Conservation (phyloP, 352 stramenopile genomes). For the Plasmopara muralis region DNA sequence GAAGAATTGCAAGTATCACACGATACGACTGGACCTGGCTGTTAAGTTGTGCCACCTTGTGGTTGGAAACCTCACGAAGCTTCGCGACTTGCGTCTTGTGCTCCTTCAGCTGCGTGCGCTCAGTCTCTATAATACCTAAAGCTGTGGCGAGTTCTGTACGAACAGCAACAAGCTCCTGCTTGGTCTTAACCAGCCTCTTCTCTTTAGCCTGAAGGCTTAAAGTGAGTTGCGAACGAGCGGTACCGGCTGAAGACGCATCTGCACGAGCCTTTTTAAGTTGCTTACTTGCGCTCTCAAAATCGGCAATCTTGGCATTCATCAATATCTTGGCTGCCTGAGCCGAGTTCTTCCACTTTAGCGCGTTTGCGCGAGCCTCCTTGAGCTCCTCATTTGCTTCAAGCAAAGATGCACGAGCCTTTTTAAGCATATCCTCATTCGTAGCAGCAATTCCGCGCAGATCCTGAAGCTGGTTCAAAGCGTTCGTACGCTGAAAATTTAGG, state of each 20-base stretch:
- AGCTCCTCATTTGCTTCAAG: slow-evolving; percentile 70
- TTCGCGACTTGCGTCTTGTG: slow-evolving; percentile 36
- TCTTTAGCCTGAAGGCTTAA: slow-evolving; percentile 61
- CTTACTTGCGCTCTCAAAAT: slow-evolving; percentile 60
- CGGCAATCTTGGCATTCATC: slow-evolving; percentile 57
- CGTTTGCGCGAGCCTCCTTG: slow-evolving; percentile 56
- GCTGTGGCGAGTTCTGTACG: slow-evolving; percentile 33
- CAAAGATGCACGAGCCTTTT: slow-evolving; percentile 63
- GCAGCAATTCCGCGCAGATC: slow-evolving; percentile 30
- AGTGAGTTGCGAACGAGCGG: slow-evolving; percentile 40
- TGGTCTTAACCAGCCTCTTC: slow-evolving; percentile 61
- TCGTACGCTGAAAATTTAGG: slow-evolving; percentile 20
- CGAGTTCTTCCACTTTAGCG: slow-evolving; percentile 70
- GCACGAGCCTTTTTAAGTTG: slow-evolving; percentile 45
- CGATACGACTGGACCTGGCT: slow-evolving; percentile 55
- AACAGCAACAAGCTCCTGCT: slow-evolving; percentile 42
- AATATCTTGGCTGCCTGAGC: slow-evolving; percentile 50
- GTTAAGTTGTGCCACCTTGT: slow-evolving; percentile 18
- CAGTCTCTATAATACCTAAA: slow-evolving; percentile 15
- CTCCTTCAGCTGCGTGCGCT: slow-evolving; percentile 25
- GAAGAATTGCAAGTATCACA: slow-evolving; percentile 42
- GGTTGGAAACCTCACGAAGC: slow-evolving; percentile 31
- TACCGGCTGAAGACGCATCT: slow-evolving; percentile 39
- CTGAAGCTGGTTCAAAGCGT: slow-evolving; percentile 33
- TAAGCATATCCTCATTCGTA: slow-evolving; percentile 58